Conservation (phyloP, 768 basidiomycete genomes). For the Lentinula sp. region DNA sequence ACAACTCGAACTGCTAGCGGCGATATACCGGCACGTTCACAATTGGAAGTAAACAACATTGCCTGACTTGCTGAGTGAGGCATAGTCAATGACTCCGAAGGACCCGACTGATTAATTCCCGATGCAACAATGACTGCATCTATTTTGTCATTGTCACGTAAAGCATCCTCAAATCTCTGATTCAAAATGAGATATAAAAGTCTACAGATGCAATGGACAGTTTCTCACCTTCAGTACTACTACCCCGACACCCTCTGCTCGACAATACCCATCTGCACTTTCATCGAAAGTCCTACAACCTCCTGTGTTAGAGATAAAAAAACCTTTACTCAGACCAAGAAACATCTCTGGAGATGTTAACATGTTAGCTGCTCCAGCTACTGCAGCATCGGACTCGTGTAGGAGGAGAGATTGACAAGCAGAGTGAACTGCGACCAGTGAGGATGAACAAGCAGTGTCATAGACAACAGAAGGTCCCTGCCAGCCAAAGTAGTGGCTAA, state of each 20-base stretch:
- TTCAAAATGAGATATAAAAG: background rate
- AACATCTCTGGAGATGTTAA: slow-evolving; percentile 5
- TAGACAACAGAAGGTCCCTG: slow-evolving; percentile 3
- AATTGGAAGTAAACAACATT: background rate
- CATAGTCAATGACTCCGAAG: slow-evolving; percentile 2
- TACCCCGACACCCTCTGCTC: slow-evolving; percentile 2
- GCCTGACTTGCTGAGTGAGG: slow-evolving; percentile 3
- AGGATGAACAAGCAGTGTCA: slow-evolving; percentile 4
- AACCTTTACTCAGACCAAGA: slow-evolving; percentile 5
- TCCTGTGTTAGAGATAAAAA: slow-evolving; percentile 5
- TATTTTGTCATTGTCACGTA: slow-evolving; percentile 7
- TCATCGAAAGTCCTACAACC: slow-evolving; percentile 6
- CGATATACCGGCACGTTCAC: slow-evolving; percentile 4
- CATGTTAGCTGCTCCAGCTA: slow-evolving; percentile 1
- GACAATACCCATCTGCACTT: slow-evolving; percentile 6
- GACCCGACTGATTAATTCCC: slow-evolving; percentile 6
- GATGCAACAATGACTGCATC: slow-evolving; percentile 5
- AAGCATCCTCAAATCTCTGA: slow-evolving; percentile 5
- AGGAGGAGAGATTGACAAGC: slow-evolving; percentile 7
- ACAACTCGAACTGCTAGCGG: slow-evolving; percentile 5
- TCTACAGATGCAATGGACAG: background rate
- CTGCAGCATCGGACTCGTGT: background rate
- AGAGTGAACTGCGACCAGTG: slow-evolving; percentile 4
- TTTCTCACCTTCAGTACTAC: slow-evolving; percentile 6
- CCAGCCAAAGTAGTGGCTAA: slow-evolving; percentile 6